Base-by-base conservation (phyloP, 2,329 filamentous ascomycete species). In the Fusarium pseudonygamai region DNA sequence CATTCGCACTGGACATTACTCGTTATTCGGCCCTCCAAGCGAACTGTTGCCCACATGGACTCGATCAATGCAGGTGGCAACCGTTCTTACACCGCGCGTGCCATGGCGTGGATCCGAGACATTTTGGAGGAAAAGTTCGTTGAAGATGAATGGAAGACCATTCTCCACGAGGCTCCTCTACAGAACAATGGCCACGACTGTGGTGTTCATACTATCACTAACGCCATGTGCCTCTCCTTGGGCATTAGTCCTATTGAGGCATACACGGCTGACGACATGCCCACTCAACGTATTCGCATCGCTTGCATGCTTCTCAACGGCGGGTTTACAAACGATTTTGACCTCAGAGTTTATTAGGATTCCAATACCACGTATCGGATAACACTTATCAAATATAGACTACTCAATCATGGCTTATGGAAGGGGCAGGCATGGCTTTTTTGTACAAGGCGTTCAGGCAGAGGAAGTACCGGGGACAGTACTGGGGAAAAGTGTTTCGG, bases 131-230 rank as follows among this genome's bases (percentile, higher is more conserved):
- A 87, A 7, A 80, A 82, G 11, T 94, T 88, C 76, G 78, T 85
- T 5, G 83, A 83, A 20, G 81, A 82, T 4, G 90, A 93, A 45
- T 95, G 93, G 93, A 84, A 80, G 30, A 82, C 85, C 3, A 82
- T 87, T 13, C 79, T 82, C n/a, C 84, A 87, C 49, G 80, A 81
- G 22, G 88, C 88, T 40, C 86, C 89, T 1, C 76, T 72, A 6
- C 93, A 95, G 79, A 85, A 82, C 32, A 95, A 95, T 77, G 87
- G 87, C 3, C 90, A 88, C 77, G 93, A 95, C 79, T 95, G 93
- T 74, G 93, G 93, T n/a, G 89, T 94, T 7, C 93, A 94, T 79
- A 89, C 91, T 20, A 90, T 93, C 73, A 89, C 93, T 24, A 96
- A 95, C 77, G 91, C 89, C 22, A 87, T 94, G 53, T 93, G 90